Conservation (phyloP, 129 eudicot genomes). For the Chrysanthemum makinoi region DNA sequence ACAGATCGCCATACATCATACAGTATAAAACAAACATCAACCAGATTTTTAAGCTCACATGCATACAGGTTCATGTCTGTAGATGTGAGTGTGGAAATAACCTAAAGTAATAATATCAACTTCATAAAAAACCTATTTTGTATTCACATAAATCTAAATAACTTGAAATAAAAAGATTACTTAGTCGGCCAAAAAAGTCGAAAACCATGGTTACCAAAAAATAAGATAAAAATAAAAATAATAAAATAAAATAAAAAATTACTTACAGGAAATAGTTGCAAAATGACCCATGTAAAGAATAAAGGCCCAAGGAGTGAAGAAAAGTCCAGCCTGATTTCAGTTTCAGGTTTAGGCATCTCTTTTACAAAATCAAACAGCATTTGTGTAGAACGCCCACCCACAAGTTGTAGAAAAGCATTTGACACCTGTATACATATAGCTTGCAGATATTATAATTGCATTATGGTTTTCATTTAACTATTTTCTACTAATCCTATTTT, state of each 20-base stretch:
- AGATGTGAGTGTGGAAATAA: too few species aligned
- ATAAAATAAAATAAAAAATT: background rate
- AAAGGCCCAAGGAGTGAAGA: constrained; percentile 85
- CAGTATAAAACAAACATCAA: too few species aligned
- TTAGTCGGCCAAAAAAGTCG: too few species aligned
- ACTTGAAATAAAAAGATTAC: background rate
- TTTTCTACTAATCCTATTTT: background rate
- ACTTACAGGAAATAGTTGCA: constrained; percentile 81
- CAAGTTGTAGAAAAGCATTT: constrained; percentile 68
- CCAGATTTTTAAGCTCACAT: too few species aligned
- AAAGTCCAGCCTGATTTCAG: constrained; percentile 62
- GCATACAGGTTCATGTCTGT: too few species aligned
- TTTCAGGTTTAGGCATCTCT: constrained; percentile 92
- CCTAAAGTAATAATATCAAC: background rate
- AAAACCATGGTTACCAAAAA: too few species aligned
- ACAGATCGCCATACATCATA: too few species aligned
- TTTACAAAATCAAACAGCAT: constrained; percentile 76
- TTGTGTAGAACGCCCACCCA: constrained; percentile 60
- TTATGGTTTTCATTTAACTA: background rate
- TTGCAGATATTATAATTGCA: constrained; percentile 18
- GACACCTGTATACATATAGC: constrained; percentile 51
- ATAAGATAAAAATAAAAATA: too few species aligned
- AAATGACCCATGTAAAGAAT: constrained; percentile 79
- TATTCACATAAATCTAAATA: background rate
- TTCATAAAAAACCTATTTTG: constrained; percentile 2